Base-by-base conservation (phyloP, 371 early-diverging fungal genomes). In the Mucor racemosus region DNA sequence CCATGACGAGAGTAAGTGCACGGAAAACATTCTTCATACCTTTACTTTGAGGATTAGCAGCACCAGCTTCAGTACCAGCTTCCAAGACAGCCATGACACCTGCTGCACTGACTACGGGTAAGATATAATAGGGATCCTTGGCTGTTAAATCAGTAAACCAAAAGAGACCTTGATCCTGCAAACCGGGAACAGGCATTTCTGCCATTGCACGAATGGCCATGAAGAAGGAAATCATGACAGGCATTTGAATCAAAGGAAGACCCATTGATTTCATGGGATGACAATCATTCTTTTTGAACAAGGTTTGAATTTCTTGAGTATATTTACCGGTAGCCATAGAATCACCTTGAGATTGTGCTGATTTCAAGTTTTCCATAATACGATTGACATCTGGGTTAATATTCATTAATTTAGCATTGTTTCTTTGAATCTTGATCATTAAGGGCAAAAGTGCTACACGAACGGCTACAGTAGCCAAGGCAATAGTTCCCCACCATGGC, bases 401-500 rank as follows among this genome's bases (percentile, higher is more conserved):
- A 71, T 94, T 92, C 74, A 84, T 84, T 38, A 96, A 73, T 46
- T 81, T 81, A 35, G 91, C 92, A 41, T 88, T 84, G 67, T 89
- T 88, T 39, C 91, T 81, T 68, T 94, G 95, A 26, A 90, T 74
- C 74, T 90, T 91, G 72, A 95, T 76, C 65, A 90, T 85, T 34
- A 95, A 62, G 0, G 97, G 97, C 46, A 95, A 75, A 41, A 95
- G 65, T 1, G 86, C 81, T 0, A 88, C 58, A 64, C 97, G 94
- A 9, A 94, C 82, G 7, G 84, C 60, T 10, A 97, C 46, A 0
- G 95, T 96, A 0, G 90, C 78, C 4, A 76, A 77, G 3, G 86
- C 86, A 62, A 98, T 96, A 7, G 96, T 89, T 0, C 84, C 94
- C 92, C 93, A 97, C 98, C 98, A 98, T 10, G 97, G 97, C 60